phyloP scores from a whole-genome alignment of 345 rosid species.

The Mallotus nudiflorus region DNA sequence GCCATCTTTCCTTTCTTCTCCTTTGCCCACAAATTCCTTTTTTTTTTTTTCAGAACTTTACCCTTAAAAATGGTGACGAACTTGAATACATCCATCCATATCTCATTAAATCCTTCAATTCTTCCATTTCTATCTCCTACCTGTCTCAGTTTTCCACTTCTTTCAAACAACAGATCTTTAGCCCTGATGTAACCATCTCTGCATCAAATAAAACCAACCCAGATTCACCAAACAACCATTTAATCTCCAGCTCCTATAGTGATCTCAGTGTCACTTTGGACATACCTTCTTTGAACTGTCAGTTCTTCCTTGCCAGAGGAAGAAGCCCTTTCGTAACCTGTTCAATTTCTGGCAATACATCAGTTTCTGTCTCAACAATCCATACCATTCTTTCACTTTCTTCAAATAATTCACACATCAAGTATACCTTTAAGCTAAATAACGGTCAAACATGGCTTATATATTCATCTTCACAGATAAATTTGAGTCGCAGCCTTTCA shows the following conservation, averaged over 20 bases:
- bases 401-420: constrained; percentile 50
- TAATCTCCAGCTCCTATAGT: constrained; percentile 63
- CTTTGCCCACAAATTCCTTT: constrained; percentile 88
- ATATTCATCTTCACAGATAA: constrained; percentile 68
- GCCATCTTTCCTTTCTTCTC: constrained; percentile 60
- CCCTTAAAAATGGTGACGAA: constrained; percentile 79
- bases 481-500: constrained; percentile 42
- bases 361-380: constrained; percentile 61
- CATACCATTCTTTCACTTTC: constrained; percentile 70
- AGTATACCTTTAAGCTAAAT: constrained; percentile 63
- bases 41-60: constrained; percentile 90
- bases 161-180: constrained; percentile 62
- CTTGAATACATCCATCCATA: constrained; percentile 94
- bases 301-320: constrained; percentile 82
- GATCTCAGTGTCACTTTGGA: constrained; percentile 86
- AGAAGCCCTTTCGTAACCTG: constrained; percentile 83
- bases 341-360: constrained; percentile 42
- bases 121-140: constrained; percentile 72
- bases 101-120: constrained; percentile 60
- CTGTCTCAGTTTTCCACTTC: constrained; percentile 62
- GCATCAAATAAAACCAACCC: constrained; percentile 39
- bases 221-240: constrained; percentile 39
- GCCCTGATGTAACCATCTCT: constrained; percentile 67
- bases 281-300: constrained; percentile 60
- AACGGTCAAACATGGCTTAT: constrained; percentile 86